phyloP scores from a whole-genome alignment of 2,329 filamentous ascomycete species.

The Zalaria sp. region DNA sequence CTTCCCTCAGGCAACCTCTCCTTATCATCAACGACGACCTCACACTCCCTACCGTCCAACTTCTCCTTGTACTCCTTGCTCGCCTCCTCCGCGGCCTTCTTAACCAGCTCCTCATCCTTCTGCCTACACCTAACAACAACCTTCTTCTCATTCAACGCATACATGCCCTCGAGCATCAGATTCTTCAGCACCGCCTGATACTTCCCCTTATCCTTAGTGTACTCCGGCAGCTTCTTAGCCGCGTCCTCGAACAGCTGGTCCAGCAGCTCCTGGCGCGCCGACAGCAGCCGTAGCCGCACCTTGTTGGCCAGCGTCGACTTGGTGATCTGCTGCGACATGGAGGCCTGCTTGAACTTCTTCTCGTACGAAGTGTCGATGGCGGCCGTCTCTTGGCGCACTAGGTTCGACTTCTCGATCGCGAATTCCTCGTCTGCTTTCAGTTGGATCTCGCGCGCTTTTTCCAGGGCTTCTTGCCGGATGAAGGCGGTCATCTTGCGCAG shows the following conservation, averaged over 20 bases:
- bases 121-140: slow-evolving; percentile 63
- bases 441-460: slow-evolving; percentile 94
- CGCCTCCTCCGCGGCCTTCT: slow-evolving; percentile 66
- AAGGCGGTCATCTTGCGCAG: slow-evolving; percentile 99
- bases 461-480: slow-evolving; percentile 95
- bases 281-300: slow-evolving; percentile 77
- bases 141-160: slow-evolving; percentile 71
- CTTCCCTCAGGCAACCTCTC: slow-evolving; percentile 66
- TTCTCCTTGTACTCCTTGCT: slow-evolving; percentile 73
- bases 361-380: slow-evolving; percentile 86
- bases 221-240: slow-evolving; percentile 53
- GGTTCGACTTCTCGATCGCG: slow-evolving; percentile 96
- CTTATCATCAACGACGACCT: slow-evolving; percentile 61
- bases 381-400: slow-evolving; percentile 88
- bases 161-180: slow-evolving; percentile 78
- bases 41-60: slow-evolving; percentile 49
- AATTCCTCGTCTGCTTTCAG: slow-evolving; percentile 99
- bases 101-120: slow-evolving; percentile 61
- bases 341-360: slow-evolving; percentile 98
- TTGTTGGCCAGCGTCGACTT: slow-evolving; percentile 94
- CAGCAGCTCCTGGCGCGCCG: slow-evolving; percentile 77
- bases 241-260: slow-evolving; percentile 79
- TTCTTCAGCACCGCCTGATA: slow-evolving; percentile 67
- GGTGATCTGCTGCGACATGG: slow-evolving; percentile 98
- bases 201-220: slow-evolving; percentile 54